Percentiles rank a stretch among this genome's conserved stretches.
phyloP scores from a whole-genome alignment of 208 protist genomes.

The Plasmodiophora brassicae region DNA sequence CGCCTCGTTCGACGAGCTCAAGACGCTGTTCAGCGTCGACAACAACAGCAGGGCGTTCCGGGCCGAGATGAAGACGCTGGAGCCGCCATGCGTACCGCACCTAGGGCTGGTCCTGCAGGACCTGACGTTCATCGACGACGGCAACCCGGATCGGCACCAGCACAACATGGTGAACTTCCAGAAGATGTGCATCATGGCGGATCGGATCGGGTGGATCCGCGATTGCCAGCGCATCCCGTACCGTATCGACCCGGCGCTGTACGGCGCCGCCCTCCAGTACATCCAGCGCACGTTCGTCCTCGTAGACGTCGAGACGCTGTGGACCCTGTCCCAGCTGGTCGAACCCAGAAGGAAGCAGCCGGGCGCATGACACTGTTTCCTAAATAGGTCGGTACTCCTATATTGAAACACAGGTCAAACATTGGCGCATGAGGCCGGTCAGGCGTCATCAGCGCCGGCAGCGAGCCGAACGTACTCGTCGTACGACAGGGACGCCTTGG shows the following conservation, averaged over 20 bases:
- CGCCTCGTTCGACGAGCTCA: not conserved
- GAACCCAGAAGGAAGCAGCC: not conserved
- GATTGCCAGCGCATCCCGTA: not conserved
- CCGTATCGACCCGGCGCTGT: not conserved
- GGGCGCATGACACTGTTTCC: too few species aligned
- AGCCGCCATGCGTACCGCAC: not conserved
- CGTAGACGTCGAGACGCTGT: slow-evolving; percentile 1
- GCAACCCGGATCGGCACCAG: not conserved
- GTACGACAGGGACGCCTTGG: slow-evolving; percentile 28
- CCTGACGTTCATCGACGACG: slow-evolving; percentile 14
- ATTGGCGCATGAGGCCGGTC: too few species aligned
- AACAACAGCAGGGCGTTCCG: not conserved
- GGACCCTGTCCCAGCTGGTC: not conserved
- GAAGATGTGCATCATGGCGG: not conserved
- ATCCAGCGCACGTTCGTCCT: not conserved
- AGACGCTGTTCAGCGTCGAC: not conserved
- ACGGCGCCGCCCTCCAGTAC: not conserved
- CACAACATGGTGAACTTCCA: not conserved
- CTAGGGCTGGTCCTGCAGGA: not conserved
- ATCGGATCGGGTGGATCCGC: not conserved
- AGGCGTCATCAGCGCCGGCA: too few species aligned
- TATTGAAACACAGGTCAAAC: too few species aligned
- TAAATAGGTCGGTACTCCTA: too few species aligned
- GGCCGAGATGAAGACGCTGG: not conserved
- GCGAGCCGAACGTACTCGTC: too few species aligned